phyloP scores from a whole-genome alignment of 1,284 basidiomycete species.

The Grifola frondosa region DNA sequence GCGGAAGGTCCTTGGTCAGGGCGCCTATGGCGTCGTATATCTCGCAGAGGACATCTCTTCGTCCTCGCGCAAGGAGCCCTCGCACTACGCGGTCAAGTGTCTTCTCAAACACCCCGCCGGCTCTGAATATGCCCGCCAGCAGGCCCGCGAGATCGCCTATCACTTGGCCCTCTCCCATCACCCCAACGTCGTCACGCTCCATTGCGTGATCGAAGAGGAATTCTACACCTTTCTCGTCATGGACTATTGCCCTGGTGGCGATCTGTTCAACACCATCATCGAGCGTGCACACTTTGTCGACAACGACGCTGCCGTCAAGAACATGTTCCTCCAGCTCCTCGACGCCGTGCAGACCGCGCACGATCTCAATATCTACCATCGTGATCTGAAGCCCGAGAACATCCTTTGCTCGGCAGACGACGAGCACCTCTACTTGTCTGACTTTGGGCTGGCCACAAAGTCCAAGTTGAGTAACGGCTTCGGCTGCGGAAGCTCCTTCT shows the following conservation, averaged over 20 bases:
- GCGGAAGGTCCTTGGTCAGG: constrained; percentile 55
- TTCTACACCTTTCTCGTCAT: constrained; percentile 59
- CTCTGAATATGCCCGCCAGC: constrained; percentile 46
- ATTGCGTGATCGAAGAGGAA: constrained; percentile 56
- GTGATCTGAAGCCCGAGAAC: constrained; percentile 75
- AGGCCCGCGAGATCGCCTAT: constrained; percentile 34
- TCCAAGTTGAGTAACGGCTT: constrained; percentile 48
- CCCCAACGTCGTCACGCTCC: constrained; percentile 56
- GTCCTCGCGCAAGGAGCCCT: constrained; percentile 19
- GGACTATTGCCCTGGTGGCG: constrained; percentile 62
- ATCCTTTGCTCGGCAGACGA: constrained; percentile 52
- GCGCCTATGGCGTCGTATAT: constrained; percentile 71
- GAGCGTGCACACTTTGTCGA: constrained; percentile 46
- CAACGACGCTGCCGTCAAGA: constrained; percentile 46
- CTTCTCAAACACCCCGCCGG: constrained; percentile 59
- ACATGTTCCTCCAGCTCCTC: constrained; percentile 57
- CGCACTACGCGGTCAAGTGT: constrained; percentile 61
- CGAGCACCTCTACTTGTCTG: constrained; percentile 50
- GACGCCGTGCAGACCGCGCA: constrained; percentile 65
- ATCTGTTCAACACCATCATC: constrained; percentile 67
- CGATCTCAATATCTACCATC: constrained; percentile 58
- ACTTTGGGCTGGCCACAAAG: constrained; percentile 72
- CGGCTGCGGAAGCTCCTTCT: constrained; percentile 53
- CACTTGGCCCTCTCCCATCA: constrained; percentile 58
- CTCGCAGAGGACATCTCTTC: constrained; percentile 44